Conservation (phyloP, 306 rosid species). For the Potentilla sterilis region DNA sequence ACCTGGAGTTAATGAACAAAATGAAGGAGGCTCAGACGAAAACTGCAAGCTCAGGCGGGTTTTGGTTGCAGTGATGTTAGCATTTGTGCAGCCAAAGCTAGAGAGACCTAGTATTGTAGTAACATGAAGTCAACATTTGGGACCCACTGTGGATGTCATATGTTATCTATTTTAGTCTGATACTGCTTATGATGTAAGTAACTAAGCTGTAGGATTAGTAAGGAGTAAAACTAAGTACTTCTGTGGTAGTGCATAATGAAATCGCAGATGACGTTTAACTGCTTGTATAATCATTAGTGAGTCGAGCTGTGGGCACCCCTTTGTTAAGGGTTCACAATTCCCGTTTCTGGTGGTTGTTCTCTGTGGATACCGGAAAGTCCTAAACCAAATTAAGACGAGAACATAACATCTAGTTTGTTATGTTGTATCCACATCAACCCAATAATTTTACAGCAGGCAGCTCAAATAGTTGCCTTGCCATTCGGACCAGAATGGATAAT, state of each 20-base stretch:
- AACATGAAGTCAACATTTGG: background rate
- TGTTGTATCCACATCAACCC: background rate
- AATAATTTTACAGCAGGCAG: background rate
- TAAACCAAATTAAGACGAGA: background rate
- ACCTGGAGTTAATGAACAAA: slow-evolving; percentile 12
- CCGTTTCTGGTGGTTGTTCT: background rate
- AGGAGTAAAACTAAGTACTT: background rate
- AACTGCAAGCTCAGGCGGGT: slow-evolving; percentile 22
- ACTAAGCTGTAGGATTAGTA: slow-evolving; percentile 21
- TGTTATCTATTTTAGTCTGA: background rate
- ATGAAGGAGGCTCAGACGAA: slow-evolving; percentile 27
- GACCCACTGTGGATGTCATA: background rate
- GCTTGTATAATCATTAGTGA: background rate
- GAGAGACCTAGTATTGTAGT: background rate
- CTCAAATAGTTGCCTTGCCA: too few relatives aligned
- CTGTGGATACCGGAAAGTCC: background rate
- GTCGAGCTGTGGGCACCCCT: background rate
- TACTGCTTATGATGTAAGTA: slow-evolving; percentile 14
- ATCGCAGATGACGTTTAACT: background rate
- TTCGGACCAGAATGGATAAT: too few relatives aligned
- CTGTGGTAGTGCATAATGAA: slow-evolving; percentile 8
- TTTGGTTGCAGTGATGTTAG: slow-evolving; percentile 31
- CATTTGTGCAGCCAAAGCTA: background rate
- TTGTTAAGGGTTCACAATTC: background rate
- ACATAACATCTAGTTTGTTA: background rate